Base-by-base conservation (phyloP, 208 protist genomes). In the Leishmania turanica region DNA sequence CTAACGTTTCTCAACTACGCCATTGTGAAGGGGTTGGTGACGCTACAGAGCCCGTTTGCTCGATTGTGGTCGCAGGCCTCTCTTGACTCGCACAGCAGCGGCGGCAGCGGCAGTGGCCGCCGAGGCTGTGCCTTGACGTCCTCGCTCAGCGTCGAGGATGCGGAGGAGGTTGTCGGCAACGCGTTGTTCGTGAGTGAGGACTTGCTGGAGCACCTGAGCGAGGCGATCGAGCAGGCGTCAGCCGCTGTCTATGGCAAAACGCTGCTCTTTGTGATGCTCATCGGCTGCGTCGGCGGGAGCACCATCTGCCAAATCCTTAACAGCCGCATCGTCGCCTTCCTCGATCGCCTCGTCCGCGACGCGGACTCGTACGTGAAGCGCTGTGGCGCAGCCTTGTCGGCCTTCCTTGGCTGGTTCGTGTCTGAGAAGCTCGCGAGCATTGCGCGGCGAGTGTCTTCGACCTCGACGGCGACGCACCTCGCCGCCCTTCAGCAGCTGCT, bases 1-100 rank as follows among this genome's bases (percentile, higher is more conserved):
- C 82, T 98, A 27, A 92, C 92, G 34, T 96, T 97, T 69, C 56
- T 97, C 24, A 92, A 93, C 81, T 91, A 91, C 77, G 84, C 79
- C 7, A 31, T 96, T 54, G 60, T 92, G 42, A 93, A 93, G 77
- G 72, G 86, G 37, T 80, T 98, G 79, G 89, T 90, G 34, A 78
- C 87, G 40, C 70, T 89, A n/a, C 47, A 89, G n/a, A 90, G 90
- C 70, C 80, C 83, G n/a, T 93, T 89, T 79, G 77, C 81, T 40
- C 49, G 73, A 34, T 54, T 84, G 66, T 94, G 91, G 90, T 79
- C 82, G 47, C 80, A 81, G 62, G 27, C 40, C 27, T 72, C 82
- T 27, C 15, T 71, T 37, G 82, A 74, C 53, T 85, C 84, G 21
- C 58, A 84, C 79, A 82, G 74, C 78, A 78, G 56, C 51, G 76